Evolutionary conservation across 805 yeast genomes (phyloP), one percentile per base, ranked within the genome.

Genomic region (Candida arabinofermentans): DNA sequence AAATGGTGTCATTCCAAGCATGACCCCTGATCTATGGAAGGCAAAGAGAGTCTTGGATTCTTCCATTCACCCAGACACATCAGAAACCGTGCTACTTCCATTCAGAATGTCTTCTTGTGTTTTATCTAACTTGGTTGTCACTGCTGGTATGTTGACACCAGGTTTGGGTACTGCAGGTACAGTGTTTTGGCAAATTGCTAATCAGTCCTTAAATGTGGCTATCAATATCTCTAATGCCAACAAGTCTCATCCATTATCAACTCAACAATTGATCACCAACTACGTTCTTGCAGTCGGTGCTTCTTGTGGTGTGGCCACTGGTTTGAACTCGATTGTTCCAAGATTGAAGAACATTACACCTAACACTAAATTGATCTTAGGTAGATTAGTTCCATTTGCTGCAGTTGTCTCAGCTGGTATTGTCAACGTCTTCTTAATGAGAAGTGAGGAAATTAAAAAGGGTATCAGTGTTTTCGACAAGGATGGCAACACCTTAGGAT

Each of bases 361-460:
- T 2, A 69, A 70, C 44, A 79, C 97, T 2, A 80, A 72, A 57
- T 66, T 83, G 52, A 72, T 90, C 24, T 65, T 93, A 42, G 83
- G 90, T 32, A 81, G 99, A 51, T 72, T 93, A 43, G 96, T 93
- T 10, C 99, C 99, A 6, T 93, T 93, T 69, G 98, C 98, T 0
- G 99, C 99, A 2, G 99, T 93, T 27, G 97, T 90, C 1, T 81
- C 93, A 39, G 99, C 99, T 1, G 98, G 99, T 59, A 72, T 93
- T 26, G 95, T 89, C 30, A 93, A 93, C 53, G 96, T 93, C n/a
- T 88, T 87, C 57, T 74, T 95, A 46, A 93, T 93, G 99, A 80
- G 99, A 68, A 79, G 91, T 43, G 95, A 90, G 64, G 99, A 93
- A 66, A 81, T 93, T 58, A 80, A 79, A 53, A 84, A 83, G 58